Conservation (phyloP, 2,329 filamentous ascomycete genomes). For the Clonostachys chloroleuca region DNA sequence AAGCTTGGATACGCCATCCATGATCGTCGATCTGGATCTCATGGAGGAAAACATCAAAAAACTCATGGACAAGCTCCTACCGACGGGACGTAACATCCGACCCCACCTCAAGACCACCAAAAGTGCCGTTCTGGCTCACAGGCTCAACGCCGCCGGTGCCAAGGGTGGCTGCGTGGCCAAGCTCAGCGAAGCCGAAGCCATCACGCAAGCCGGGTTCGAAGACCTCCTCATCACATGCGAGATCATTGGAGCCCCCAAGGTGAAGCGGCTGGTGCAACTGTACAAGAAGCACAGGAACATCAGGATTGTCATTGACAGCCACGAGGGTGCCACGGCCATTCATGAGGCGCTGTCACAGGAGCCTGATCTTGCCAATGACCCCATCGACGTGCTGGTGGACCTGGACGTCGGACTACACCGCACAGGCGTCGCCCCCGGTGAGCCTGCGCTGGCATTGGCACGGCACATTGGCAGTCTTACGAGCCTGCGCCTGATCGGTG, state of each 20-base stretch:
- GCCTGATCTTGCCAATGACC: constrained; percentile 11
- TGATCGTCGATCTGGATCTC: constrained; percentile 47
- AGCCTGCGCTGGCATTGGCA: constrained; percentile 31
- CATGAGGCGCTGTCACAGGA: constrained; percentile 33
- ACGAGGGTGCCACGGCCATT: constrained; percentile 36
- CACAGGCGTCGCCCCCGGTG: constrained; percentile 37
- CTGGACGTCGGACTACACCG: constrained; percentile 45
- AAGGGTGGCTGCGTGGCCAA: constrained; percentile 48
- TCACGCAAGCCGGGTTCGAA: constrained; percentile 35
- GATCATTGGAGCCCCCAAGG: constrained; percentile 40
- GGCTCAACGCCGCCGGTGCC: constrained; percentile 37
- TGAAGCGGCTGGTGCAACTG: constrained; percentile 36
- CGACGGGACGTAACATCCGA: constrained; percentile 37
- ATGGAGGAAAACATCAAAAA: constrained; percentile 46
- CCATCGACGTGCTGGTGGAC: constrained; percentile 37
- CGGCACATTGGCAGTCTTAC: constrained; percentile 24
- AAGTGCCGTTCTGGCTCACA: constrained; percentile 35
- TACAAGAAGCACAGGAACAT: constrained; percentile 28
- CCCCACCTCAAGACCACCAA: constrained; percentile 52
- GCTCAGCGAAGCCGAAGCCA: constrained; percentile 38
- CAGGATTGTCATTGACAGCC: constrained; percentile 42
- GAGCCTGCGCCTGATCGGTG: constrained; percentile 37
- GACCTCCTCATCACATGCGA: constrained; percentile 48
- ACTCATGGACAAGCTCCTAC: constrained; percentile 36
- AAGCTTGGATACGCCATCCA: constrained; percentile 47